These are phyloP conservation scores for Skeletonema menzelii DNA, from an alignment of 108 stramenopile genomes.

Conservation along the genomic window DNA sequence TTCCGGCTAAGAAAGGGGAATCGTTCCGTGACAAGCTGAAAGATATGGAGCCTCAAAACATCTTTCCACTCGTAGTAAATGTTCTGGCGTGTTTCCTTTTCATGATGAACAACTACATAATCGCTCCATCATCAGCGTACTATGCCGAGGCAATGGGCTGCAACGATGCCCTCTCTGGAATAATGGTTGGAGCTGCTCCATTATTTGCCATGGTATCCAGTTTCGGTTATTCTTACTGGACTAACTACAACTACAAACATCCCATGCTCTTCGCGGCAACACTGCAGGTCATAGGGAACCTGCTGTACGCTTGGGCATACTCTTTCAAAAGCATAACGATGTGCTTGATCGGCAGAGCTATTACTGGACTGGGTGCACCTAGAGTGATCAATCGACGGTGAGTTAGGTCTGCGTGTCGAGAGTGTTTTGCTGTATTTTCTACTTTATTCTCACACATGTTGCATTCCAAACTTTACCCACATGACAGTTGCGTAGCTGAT, in stretches of 20 bases:
- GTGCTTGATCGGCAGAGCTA: slow-evolving; percentile 68
- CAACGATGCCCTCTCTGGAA: slow-evolving; percentile 67
- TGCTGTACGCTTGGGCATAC: slow-evolving; percentile 74
- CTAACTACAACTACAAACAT: slow-evolving; percentile 68
- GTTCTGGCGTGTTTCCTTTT: slow-evolving; percentile 79
- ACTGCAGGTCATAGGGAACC: slow-evolving; percentile 69
- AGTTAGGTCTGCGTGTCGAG: not conserved
- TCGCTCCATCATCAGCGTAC: slow-evolving; percentile 74
- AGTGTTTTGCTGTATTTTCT: not conserved
- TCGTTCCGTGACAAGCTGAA: slow-evolving; percentile 20
- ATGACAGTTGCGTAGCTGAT: slow-evolving; percentile 76
- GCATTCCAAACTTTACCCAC: not conserved
- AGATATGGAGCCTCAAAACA: slow-evolving; percentile 40
- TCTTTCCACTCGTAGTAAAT: slow-evolving; percentile 62
- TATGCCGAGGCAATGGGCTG: slow-evolving; percentile 80
- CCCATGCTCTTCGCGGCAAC: slow-evolving; percentile 71
- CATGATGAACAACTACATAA: slow-evolving; percentile 89
- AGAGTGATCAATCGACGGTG: slow-evolving; percentile 72
- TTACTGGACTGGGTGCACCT: slow-evolving; percentile 81
- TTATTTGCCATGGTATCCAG: slow-evolving; percentile 68
- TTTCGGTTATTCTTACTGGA: slow-evolving; percentile 74
- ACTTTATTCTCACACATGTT: not conserved
- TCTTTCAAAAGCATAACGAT: slow-evolving; percentile 60
- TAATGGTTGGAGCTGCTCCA: slow-evolving; percentile 82
- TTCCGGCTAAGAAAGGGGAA: not conserved